Evolutionary conservation across 1,139 yeast species (phyloP).

Genomic region (Suhomyces chickasaworum): DNA sequence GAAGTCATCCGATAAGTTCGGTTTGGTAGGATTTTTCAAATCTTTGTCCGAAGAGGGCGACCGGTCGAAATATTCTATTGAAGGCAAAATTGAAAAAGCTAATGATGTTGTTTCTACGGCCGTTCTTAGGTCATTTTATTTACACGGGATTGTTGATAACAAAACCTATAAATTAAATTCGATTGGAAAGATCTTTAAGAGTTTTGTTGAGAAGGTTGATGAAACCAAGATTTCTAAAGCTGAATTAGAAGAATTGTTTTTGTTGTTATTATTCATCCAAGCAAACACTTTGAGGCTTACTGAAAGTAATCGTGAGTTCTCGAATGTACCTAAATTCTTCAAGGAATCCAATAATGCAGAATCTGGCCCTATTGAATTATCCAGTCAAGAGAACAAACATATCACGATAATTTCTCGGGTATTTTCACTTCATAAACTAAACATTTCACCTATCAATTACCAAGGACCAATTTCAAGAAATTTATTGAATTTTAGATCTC

Average conservation of each 20-base stretch:
- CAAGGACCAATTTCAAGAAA: slow-evolving; percentile 72
- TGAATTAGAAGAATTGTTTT: slow-evolving; percentile 38
- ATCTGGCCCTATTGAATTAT: slow-evolving; percentile 29
- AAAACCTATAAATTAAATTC: slow-evolving; percentile 45
- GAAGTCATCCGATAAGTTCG: slow-evolving; percentile 30
- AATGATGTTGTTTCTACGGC: slow-evolving; percentile 64
- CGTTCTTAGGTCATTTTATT: slow-evolving; percentile 56
- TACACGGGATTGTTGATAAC: slow-evolving; percentile 57
- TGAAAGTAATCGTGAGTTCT: slow-evolving; percentile 34
- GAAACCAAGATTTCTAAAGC: slow-evolving; percentile 28
- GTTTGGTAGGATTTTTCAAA: slow-evolving; percentile 37
- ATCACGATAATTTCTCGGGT: slow-evolving; percentile 59
- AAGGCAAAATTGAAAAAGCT: slow-evolving; percentile 36
- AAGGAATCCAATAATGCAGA: slow-evolving; percentile 25
- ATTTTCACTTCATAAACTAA: slow-evolving; percentile 55
- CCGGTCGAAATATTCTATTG: slow-evolving; percentile 10
- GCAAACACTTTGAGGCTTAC: slow-evolving; percentile 34
- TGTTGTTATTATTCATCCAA: slow-evolving; percentile 47
- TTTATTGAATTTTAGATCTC: slow-evolving; percentile 67
- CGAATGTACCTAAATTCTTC: slow-evolving; percentile 39
- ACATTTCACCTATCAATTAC: slow-evolving; percentile 59
- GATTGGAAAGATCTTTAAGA: slow-evolving; percentile 58
- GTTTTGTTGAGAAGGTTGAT: slow-evolving; percentile 29
- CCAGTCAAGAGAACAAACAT: slow-evolving; percentile 33
- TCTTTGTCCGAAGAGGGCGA: slow-evolving; percentile 21